Evolutionary conservation across 495 filamentous ascomycete species (phyloP).

Genomic region (Hypoxylon fragiforme): DNA sequence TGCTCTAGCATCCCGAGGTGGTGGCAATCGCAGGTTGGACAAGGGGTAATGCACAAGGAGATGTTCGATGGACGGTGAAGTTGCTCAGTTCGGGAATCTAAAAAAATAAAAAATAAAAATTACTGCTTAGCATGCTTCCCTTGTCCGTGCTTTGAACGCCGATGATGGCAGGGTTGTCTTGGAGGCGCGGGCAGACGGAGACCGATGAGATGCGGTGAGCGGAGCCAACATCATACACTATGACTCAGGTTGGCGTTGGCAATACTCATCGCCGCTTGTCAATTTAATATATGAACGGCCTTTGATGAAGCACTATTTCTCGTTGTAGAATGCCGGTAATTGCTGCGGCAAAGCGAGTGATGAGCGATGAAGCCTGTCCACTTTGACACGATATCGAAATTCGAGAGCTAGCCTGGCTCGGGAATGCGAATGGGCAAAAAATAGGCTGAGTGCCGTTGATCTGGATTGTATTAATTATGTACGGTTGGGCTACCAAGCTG

Average conservation of each 20-base stretch:
- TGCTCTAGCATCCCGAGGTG: conserved; percentile 7
- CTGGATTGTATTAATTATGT: too few species aligned
- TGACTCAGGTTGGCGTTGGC: conserved; percentile 25
- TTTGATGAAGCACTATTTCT: conserved; percentile 2
- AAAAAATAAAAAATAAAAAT: not conserved
- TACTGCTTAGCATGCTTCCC: not conserved
- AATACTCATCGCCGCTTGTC: not conserved
- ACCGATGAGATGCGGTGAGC: conserved; percentile 29
- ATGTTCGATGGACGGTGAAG: conserved; percentile 4
- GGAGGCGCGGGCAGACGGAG: conserved; percentile 21
- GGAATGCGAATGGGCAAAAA: conserved; percentile 10
- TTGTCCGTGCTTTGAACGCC: conserved; percentile 16
- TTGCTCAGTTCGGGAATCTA: not conserved
- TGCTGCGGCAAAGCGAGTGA: conserved; percentile 8
- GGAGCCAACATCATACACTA: conserved; percentile 25
- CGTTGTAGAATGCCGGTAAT: conserved; percentile 23
- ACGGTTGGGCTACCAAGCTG: conserved; percentile 20
- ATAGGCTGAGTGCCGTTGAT: conserved; percentile 33
- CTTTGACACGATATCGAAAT: conserved; percentile 11
- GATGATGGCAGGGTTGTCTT: conserved; percentile 17
- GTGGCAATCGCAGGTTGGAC: conserved; percentile 12
- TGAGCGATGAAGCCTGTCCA: conserved; percentile 10
- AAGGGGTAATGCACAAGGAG: not conserved
- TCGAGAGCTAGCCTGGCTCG: conserved; percentile 1
- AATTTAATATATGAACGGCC: conserved; percentile 16